Evolutionary conservation across 768 basidiomycete species (phyloP).

Genomic region (Kwoniella heveanensis): DNA sequence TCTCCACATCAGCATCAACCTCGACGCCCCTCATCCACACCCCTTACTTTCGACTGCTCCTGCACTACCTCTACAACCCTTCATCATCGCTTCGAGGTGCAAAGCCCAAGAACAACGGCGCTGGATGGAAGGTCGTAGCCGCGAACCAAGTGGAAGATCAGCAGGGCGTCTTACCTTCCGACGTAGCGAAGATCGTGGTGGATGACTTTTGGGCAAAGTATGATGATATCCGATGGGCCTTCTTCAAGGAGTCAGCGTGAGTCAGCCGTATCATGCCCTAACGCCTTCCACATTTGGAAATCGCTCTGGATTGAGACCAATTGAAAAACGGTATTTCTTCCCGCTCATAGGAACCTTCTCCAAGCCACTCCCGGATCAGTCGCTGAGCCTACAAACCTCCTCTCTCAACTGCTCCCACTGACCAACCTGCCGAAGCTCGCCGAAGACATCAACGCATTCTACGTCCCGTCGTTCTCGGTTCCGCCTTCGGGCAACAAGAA

Average conservation of each 20-base stretch:
- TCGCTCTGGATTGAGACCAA: too few species aligned
- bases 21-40: conserved; percentile 38
- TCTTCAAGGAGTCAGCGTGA: conserved; percentile 53
- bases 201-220: conserved; percentile 54
- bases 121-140: conserved; percentile 30
- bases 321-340: not conserved
- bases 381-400: conserved; percentile 35
- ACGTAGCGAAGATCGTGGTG: conserved; percentile 44
- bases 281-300: too few species aligned
- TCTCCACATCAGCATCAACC: conserved; percentile 32
- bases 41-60: conserved; percentile 39
- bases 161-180: conserved; percentile 40
- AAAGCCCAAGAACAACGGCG: conserved; percentile 6
- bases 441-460: conserved; percentile 54
- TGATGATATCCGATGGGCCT: conserved; percentile 54
- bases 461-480: conserved; percentile 39
- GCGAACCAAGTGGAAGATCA: conserved; percentile 46
- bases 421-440: conserved; percentile 48
- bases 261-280: conserved; percentile 9
- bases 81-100: conserved; percentile 45
- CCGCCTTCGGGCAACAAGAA: conserved; percentile 23
- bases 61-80: conserved; percentile 30
- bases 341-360: conserved; percentile 10
- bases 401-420: conserved; percentile 47
- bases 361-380: conserved; percentile 18